Percentiles rank a stretch among this genome's conserved stretches.
phyloP scores from a whole-genome alignment of 257 asterid genomes.

The Asclepias syriaca region DNA sequence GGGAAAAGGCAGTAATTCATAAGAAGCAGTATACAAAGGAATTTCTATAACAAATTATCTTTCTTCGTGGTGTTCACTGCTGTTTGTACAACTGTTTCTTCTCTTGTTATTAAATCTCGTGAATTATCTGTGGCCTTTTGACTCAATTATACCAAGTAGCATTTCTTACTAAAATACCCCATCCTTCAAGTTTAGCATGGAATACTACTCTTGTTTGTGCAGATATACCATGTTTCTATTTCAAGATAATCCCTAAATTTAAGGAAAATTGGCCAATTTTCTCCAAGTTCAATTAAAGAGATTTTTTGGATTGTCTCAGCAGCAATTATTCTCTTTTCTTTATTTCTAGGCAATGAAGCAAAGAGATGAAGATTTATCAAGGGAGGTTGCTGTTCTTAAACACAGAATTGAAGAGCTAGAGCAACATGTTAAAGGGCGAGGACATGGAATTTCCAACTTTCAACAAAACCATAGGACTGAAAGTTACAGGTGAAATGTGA shows the following conservation, averaged over 20 bases:
- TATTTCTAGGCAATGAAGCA: conserved; percentile 41
- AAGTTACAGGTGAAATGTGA: conserved; percentile 18
- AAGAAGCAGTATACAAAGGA: background rate
- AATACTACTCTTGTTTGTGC: background rate
- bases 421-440: conserved; percentile 38
- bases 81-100: background rate
- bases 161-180: background rate
- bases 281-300: too few species aligned
- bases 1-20: background rate
- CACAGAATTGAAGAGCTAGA: conserved; percentile 42
- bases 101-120: background rate
- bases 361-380: conserved; percentile 52
- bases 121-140: too few species aligned
- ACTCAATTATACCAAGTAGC: background rate
- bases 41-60: background rate
- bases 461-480: conserved; percentile 20
- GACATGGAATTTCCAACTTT: conserved; percentile 39
- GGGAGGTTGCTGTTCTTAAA: conserved; percentile 57
- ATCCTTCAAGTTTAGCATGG: background rate
- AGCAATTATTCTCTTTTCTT: conserved; percentile 5
- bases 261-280: background rate
- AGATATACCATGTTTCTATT: background rate
- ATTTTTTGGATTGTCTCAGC: background rate
- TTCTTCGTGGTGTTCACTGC: background rate
- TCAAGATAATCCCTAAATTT: background rate